Conservation (phyloP, 1,139 yeast genomes). For the Saccharomyces hybrid region DNA sequence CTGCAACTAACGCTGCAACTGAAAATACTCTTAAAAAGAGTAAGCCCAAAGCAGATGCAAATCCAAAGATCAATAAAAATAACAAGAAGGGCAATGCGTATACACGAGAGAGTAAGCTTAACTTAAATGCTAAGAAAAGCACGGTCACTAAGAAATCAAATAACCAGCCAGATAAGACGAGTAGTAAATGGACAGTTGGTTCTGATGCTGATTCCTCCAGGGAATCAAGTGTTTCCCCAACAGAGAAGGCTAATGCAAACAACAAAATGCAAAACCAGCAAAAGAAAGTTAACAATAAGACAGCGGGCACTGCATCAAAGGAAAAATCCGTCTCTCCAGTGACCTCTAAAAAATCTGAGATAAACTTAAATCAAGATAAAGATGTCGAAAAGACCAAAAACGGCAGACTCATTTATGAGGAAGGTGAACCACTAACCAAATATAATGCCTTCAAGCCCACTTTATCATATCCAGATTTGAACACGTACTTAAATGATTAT, state of each 20-base stretch:
- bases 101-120: background rate
- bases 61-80: background rate
- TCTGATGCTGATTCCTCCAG: background rate
- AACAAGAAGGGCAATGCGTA: background rate
- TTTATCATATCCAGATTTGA: slow-evolving; percentile 42
- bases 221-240: background rate
- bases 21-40: background rate
- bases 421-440: slow-evolving; percentile 29
- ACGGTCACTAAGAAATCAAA: background rate
- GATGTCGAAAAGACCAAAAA: slow-evolving; percentile 3
- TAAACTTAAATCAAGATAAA: background rate
- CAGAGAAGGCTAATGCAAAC: background rate
- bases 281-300: background rate
- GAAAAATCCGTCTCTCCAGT: background rate
- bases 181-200: background rate
- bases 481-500: slow-evolving; percentile 51
- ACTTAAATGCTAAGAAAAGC: background rate
- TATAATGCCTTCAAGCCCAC: slow-evolving; percentile 35
- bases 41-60: background rate
- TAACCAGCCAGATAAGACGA: background rate
- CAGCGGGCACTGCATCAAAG: background rate
- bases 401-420: slow-evolving; percentile 48
- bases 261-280: background rate
- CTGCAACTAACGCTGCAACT: background rate
- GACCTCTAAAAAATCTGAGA: background rate